Evolutionary conservation across 2,329 filamentous ascomycete genomes (phyloP), one percentile per base, ranked within the genome.

Genomic region (Nannizzia gypsea): DNA sequence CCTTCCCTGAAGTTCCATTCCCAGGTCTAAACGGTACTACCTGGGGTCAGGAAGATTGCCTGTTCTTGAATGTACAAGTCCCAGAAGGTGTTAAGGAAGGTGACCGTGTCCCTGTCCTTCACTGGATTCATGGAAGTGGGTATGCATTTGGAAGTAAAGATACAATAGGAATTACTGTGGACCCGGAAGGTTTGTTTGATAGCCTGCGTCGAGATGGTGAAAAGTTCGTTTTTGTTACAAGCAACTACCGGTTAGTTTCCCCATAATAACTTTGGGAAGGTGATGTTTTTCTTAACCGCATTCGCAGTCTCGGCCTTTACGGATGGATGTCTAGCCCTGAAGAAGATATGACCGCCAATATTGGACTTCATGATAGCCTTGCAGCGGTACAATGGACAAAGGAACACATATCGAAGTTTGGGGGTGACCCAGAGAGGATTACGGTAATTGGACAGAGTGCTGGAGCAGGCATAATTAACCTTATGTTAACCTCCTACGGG

Each of bases 11-110:
- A 8, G 31, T 56, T 13, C 38, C 56, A 3, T 58, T 58, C 54
- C 55, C 59, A 9, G 58, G 58, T 2, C n/a, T 58, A 36, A 58
- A 60, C 48, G 55, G 59, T 9, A 61, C 59, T 22, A 31, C 42
- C 20, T 62, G 59, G 46, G 61, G 61, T 17, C 55, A 58, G 52
- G 62, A 63, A 40, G 60, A 63, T 17, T 63, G 62, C 54, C 28
- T 63, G 11, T 60, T 62, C 31, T 48, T 63, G 13, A 61, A 62
- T 46, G 60, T 63, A 3, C 44, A 57, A 11, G 60, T 63, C 3
- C 60, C 62, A 0, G 52, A 59, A 20, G 59, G 55, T n/a, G 52
- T 58, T 11, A 62, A 61, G 26, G 42, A 54, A 28, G 55, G 52
- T 6, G 57, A 58, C 36, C 46, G 31, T 9, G 42, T 63, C 8